Percentiles rank a stretch among this genome's conserved stretches.
These are phyloP conservation scores for Violaceomyces palustris DNA, from an alignment of 1,284 basidiomycete genomes.

Conservation along the genomic window DNA sequence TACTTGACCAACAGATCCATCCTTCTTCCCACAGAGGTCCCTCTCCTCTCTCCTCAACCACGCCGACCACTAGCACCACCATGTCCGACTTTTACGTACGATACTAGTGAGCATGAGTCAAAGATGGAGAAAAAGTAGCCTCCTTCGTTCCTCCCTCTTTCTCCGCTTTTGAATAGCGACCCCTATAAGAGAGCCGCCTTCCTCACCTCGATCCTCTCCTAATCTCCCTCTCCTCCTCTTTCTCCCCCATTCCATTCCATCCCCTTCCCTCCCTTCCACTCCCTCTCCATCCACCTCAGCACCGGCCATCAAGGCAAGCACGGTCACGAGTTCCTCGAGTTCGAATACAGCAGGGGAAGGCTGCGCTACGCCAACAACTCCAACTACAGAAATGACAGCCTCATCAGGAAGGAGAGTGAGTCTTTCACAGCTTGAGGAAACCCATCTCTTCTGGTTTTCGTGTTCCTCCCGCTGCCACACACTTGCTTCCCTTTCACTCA, in stretches of 20 bases:
- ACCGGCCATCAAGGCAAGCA: slow-evolving; percentile 50
- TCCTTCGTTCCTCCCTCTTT: no score
- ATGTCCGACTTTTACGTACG: slow-evolving; percentile 51
- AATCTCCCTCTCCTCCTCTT: neutral
- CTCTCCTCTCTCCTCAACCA: no score
- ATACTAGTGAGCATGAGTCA: slow-evolving; percentile 42
- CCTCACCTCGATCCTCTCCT: neutral
- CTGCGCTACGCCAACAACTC: slow-evolving; percentile 98
- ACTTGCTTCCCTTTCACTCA: no score
- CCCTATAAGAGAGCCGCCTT: neutral
- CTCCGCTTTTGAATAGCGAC: neutral
- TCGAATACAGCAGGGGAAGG: slow-evolving; percentile 93
- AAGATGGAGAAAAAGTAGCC: no score
- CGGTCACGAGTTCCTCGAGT: slow-evolving; percentile 73
- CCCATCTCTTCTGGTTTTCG: no score
- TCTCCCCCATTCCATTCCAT: neutral
- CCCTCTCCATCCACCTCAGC: slow-evolving; percentile 7
- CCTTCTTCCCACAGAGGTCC: no score
- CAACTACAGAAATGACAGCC: slow-evolving; percentile 93
- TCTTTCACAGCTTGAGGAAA: no score
- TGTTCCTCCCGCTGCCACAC: no score
- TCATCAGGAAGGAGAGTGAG: slow-evolving; percentile 97
- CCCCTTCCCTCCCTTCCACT: neutral
- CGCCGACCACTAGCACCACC: no score
- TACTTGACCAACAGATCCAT: no score